phyloP scores from a whole-genome alignment of 169 alveolate species.

The Plasmodium coatneyi region DNA sequence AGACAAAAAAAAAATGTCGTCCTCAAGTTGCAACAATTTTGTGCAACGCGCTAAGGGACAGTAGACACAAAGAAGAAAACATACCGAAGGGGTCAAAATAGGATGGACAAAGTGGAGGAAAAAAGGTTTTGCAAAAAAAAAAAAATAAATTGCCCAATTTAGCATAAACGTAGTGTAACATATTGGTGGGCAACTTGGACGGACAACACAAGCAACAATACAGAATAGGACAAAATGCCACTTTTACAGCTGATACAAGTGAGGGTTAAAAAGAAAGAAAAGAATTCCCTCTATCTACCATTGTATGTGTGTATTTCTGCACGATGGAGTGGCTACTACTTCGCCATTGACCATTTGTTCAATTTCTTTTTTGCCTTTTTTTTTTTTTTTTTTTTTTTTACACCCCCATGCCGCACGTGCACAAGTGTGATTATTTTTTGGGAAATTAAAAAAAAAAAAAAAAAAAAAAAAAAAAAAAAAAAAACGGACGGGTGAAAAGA shows the following conservation, averaged over 20 bases:
- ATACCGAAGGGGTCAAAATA: background rate
- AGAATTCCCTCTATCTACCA: background rate
- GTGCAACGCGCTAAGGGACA: background rate
- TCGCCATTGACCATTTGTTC: background rate
- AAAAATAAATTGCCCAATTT: background rate
- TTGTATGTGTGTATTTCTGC: background rate
- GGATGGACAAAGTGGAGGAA: background rate
- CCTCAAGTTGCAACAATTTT: background rate
- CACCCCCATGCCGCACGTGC: conserved; percentile 1
- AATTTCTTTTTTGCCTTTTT: background rate
- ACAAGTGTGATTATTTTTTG: background rate
- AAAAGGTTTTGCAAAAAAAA: background rate
- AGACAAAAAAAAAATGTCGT: background rate
- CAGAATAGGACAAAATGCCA: background rate
- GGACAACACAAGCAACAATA: background rate
- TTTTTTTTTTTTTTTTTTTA: conserved; percentile 13
- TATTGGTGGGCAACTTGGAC: background rate
- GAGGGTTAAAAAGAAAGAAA: background rate
- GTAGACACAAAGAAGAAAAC: background rate
- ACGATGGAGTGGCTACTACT: background rate
- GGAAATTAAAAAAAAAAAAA: background rate
- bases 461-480: conserved; percentile 1
- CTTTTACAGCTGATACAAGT: background rate
- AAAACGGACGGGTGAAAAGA: background rate
- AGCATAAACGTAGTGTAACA: background rate